phyloP scores from a whole-genome alignment of 2,329 filamentous ascomycete species.

The Aspergillus terreus region DNA sequence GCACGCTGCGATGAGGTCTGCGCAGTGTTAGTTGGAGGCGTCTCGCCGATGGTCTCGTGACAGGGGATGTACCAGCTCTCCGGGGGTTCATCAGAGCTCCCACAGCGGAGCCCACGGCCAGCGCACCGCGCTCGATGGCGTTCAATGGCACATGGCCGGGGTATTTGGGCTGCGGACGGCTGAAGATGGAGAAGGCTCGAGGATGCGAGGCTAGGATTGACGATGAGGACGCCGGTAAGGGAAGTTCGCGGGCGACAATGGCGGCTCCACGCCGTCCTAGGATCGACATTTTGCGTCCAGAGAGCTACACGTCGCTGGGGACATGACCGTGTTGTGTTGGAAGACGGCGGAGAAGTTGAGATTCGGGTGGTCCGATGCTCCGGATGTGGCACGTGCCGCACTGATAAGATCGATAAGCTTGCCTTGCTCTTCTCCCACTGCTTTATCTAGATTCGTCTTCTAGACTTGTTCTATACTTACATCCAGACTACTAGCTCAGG shows the following conservation, averaged over 20 bases:
- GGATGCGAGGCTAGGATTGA: conserved; percentile 9
- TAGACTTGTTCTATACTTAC: no score
- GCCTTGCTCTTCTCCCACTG: no score
- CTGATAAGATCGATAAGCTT: conserved; percentile 18
- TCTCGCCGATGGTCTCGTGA: background rate
- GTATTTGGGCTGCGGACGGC: conserved; percentile 82
- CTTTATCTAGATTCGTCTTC: no score
- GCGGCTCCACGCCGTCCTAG: conserved; percentile 18
- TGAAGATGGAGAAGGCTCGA: conserved; percentile 72
- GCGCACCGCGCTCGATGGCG: conserved; percentile 66
- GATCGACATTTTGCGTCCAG: conserved; percentile 25
- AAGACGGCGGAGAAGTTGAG: background rate
- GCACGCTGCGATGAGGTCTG: conserved; percentile 90
- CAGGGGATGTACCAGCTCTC: conserved; percentile 59
- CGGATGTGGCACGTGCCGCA: conserved; percentile 9
- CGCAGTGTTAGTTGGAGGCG: no score
- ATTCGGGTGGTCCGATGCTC: conserved; percentile 15
- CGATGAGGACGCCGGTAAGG: conserved; percentile 2
- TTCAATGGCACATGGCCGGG: conserved; percentile 89
- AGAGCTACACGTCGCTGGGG: conserved; percentile 2
- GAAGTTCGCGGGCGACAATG: conserved; percentile 12
- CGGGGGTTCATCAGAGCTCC: conserved; percentile 68
- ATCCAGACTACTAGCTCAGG: no score
- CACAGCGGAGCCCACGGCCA: conserved; percentile 62
- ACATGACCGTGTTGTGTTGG: conserved; percentile 7